Evolutionary conservation across 2,329 filamentous ascomycete genomes (phyloP), one percentile per base, ranked within the genome.

Genomic region (Fonsecaea erecta): DNA sequence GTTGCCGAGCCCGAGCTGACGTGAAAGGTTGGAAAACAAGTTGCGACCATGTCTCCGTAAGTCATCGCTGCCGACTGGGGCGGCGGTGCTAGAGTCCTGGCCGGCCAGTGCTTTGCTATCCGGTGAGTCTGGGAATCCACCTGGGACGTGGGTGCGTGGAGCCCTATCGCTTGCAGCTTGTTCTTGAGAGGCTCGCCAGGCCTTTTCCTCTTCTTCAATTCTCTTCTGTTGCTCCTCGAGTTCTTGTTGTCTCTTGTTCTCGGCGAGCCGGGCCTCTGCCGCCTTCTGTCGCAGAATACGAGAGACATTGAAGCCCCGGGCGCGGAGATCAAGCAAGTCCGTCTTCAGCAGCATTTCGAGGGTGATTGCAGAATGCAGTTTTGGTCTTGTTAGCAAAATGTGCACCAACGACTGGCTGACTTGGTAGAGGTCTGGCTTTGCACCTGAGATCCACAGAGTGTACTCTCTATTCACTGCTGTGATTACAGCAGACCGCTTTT

Each of bases 251-350:
- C 91, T 86, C 75, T 92, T 88, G 72, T 91, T 90, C 74, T 97
- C 93, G 0, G 92, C 93, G 69, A 98, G 88, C 59, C 91, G 87
- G 5, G 92, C 91, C 76, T 98, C 93, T 1, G 91, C 91, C 21
- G 90, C 92, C 79, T 96, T 96, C 60, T 90, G 90, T 40, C 92
- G 87, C 24, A 99, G 83, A 68, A 99, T 98, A 56, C 95, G 90
- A 74, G 97, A 92, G 43, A 99, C 95, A 71, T 99, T 98, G 82
- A 97, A 98, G 1, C 95, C 95, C 69, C 95, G 92, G 66, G 88
- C 88, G 72, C 92, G 89, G 46, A 99, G 80, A 58, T 93, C 89
- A 53, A 90, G 85, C 26, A 99, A 83, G 71, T 94, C 92, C 8
- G 95, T 88, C 64, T 91, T 94, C 40, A 99, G 81, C 68, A 99